Evolutionary conservation across 108 stramenopile genomes (phyloP), one percentile per base, ranked within the genome.

Genomic region (Phaeodactylum tricornutum): DNA sequence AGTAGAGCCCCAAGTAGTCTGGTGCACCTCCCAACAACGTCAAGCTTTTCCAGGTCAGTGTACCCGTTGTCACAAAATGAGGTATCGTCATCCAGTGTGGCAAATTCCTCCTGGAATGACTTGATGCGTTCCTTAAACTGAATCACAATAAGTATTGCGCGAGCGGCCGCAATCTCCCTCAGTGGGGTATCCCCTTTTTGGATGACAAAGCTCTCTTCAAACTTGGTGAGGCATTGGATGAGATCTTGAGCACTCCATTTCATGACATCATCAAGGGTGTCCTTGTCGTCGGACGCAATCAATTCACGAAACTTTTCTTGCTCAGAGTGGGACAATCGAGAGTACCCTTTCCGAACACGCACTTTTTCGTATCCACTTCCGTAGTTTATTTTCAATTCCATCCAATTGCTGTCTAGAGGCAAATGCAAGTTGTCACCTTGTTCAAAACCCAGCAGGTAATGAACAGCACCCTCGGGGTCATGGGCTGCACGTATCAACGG

Each of bases 401-500:
- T 12, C 47, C 29, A 27, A n/a, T 27, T 30, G 4, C 38, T 20
- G 14, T 48, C 47, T 8, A 19, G 30, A 14, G 47, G 47, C 11
- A 48, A 29, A 12, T 15, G 17, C n/a, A 48, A 16, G n/a, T n/a
- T n/a, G 1, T 9, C 30, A 1, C 28, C 22, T 1, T 37, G 11
- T 2, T 29, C 37, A 38, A 23, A 1, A 3, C 59, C 59, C 5
- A 60, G 21, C 22, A 47, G 19, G 29, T 60, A 60, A 60, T 60
- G 59, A 21, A 60, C 21, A 6, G 37, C 21, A 15, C 50, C 59
- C n/a, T 42, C 39, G n/a, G 50, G 38, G 26, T 51, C 37, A n/a
- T 57, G 39, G 16, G 20, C 35, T 11, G 64, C 63, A 7, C 23
- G 4, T 2, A 72, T 51, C 17, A 41, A 42, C 0, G 63, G 44